Evolutionary conservation across 2,329 filamentous ascomycete genomes (phyloP).

Genomic region (Xylariaceae sp.): DNA sequence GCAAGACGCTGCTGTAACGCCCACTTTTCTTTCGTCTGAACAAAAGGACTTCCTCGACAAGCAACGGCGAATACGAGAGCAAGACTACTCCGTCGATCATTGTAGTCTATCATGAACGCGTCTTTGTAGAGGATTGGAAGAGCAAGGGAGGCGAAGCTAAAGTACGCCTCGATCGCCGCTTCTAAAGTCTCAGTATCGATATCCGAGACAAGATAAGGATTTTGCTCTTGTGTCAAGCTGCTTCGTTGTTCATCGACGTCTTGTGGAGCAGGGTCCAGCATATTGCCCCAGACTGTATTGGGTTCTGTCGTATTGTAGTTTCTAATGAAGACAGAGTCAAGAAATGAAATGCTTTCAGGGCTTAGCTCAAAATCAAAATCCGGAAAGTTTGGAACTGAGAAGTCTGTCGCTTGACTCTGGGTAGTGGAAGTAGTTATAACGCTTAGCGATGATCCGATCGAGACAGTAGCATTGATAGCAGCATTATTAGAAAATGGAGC

Average conservation of each 20-base stretch:
- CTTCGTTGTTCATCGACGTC: background rate
- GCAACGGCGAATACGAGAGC: conserved; percentile 22
- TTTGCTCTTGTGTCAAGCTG: background rate
- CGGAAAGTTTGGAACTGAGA: background rate
- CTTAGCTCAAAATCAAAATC: conserved; percentile 19
- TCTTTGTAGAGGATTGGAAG: conserved; percentile 17
- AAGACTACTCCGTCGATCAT: conserved; percentile 1
- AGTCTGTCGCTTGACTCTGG: background rate
- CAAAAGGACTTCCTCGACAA: conserved; percentile 21
- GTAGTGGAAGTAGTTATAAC: background rate
- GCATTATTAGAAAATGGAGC: background rate
- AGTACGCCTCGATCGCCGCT: conserved; percentile 22
- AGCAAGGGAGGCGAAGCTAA: conserved; percentile 14
- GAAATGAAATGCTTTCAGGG: conserved; percentile 3
- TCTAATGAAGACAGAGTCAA: conserved; percentile 22
- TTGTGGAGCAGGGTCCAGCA: background rate
- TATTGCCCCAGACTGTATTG: background rate
- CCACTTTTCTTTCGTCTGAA: conserved; percentile 12
- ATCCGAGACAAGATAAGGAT: conserved; percentile 6
- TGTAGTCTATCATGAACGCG: conserved; percentile 21
- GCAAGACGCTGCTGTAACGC: conserved; percentile 17
- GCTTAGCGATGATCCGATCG: background rate
- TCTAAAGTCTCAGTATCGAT: conserved; percentile 2
- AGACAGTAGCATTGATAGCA: background rate
- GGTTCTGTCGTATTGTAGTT: conserved; percentile 4